These are phyloP conservation scores for Saturnispora besseyi DNA, from an alignment of 805 yeast species.

Conservation along the genomic window DNA sequence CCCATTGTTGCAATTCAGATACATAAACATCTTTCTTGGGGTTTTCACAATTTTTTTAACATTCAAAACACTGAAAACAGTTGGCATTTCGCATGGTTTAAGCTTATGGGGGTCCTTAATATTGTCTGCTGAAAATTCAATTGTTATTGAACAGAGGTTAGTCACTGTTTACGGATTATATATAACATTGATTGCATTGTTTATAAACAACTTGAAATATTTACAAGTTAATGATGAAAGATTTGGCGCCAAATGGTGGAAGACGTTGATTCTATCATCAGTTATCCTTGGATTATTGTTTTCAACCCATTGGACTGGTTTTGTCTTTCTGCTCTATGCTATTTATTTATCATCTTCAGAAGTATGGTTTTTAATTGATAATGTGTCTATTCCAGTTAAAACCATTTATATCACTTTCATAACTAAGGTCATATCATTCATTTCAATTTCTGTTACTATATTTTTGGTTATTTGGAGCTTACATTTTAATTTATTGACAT, in stretches of 20 bases:
- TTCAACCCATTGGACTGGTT: conserved; percentile 65
- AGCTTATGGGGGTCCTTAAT: conserved; percentile 44
- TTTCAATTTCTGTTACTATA: conserved; percentile 47
- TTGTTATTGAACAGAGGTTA: conserved; percentile 51
- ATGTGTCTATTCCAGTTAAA: conserved; percentile 38
- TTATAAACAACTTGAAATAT: conserved; percentile 27
- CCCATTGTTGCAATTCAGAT: conserved; percentile 48
- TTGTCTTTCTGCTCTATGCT: conserved; percentile 34
- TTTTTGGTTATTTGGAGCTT: conserved; percentile 49
- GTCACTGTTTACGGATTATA: conserved; percentile 39
- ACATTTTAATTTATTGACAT: conserved; percentile 43
- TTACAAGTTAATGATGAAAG: conserved; percentile 27
- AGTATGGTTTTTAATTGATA: conserved; percentile 66
- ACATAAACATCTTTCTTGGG: conserved; percentile 49
- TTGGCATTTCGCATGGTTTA: conserved; percentile 43
- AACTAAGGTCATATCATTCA: conserved; percentile 33
- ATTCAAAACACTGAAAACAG: conserved; percentile 45
- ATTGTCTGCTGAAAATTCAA: conserved; percentile 54
- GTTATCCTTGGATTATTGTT: conserved; percentile 44
- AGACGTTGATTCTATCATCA: conserved; percentile 40
- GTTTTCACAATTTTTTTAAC: conserved; percentile 42
- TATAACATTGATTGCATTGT: conserved; percentile 37
- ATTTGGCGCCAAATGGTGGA: conserved; percentile 45
- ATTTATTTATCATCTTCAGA: conserved; percentile 26
- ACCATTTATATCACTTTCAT: conserved; percentile 33